phyloP scores from a whole-genome alignment of 441 rosid species.

The Arabidopsis hybrid region DNA sequence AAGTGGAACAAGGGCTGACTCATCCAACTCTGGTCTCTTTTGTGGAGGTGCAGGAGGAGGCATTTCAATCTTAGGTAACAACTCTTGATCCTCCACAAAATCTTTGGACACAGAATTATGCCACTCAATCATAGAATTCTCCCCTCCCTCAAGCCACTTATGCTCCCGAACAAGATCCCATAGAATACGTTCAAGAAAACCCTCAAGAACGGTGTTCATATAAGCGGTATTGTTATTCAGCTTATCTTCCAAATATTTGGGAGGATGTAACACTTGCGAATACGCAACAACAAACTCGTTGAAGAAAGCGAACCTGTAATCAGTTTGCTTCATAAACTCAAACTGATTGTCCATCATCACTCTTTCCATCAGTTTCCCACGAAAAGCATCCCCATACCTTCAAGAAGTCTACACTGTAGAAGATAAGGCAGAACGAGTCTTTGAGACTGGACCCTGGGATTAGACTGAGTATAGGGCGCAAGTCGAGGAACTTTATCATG shows the following conservation, averaged over 20 bases:
- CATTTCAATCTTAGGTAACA: neutral
- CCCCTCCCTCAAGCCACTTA: neutral
- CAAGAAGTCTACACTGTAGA: neutral
- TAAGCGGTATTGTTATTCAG: neutral
- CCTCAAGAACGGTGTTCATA: neutral
- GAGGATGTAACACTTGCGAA: neutral
- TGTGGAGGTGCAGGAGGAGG: neutral
- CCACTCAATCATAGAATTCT: neutral
- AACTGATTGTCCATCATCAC: neutral
- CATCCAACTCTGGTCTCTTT: neutral
- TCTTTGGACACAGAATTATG: neutral
- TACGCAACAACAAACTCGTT: neutral
- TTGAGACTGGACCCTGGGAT: neutral
- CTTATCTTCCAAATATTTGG: neutral
- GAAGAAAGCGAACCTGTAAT: neutral
- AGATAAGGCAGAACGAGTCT: neutral
- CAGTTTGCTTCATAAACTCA: neutral
- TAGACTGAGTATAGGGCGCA: neutral
- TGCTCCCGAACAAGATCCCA: neutral
- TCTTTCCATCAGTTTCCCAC: neutral
- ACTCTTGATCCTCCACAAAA: neutral
- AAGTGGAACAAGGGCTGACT: neutral
- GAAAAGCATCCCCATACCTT: neutral
- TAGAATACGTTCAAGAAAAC: neutral
- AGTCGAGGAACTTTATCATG: neutral